Evolutionary conservation across 345 rosid species (phyloP), one percentile per base, ranked within the genome.

Genomic region (Abelmoschus esculentus): DNA sequence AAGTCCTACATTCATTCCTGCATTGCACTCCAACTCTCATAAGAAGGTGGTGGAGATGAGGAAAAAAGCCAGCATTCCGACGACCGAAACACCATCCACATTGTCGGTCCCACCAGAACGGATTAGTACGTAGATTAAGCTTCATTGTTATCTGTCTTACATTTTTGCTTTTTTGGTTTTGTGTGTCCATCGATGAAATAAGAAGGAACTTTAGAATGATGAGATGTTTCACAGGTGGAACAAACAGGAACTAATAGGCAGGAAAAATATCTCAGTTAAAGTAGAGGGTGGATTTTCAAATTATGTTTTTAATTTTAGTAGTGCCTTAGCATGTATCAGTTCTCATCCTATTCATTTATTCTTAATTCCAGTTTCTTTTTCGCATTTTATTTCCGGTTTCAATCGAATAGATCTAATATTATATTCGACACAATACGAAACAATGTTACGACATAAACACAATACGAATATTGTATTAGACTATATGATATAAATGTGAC

Each of bases 31-130:
- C 4, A 92, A 92, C 73, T 86, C 89, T 2, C 95, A 92, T 80
- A 82, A 83, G 86, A 88, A 79, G 89, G 87, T 92, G 18, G 31
- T 88, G 12, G 95, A 90, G 83, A 87, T 90, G 96, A 83, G 96
- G 74, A 90, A 73, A 79, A 83, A 83, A 76, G 54, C 63, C 61
- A 60, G 53, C 70, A 72, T 22, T 62, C 67, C 11, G 62, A 59
- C 14, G 15, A 52, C 74, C 13, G 57, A 14, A 67, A 44, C 6
- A 55, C 73, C 61, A 63, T n/a, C 44, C 5, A 49, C 68, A 22
- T 60, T 77, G 11, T 36, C 62, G 10, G 46, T 36, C 59, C 55
- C 34, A 44, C 64, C 64, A 58, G 82, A 49, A 75, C 71, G 66
- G 72, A 74, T 80, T 73, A 70, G 65, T 76, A 58, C 28, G 59